phyloP scores from a whole-genome alignment of 805 yeast species.

The Candida awuae region DNA sequence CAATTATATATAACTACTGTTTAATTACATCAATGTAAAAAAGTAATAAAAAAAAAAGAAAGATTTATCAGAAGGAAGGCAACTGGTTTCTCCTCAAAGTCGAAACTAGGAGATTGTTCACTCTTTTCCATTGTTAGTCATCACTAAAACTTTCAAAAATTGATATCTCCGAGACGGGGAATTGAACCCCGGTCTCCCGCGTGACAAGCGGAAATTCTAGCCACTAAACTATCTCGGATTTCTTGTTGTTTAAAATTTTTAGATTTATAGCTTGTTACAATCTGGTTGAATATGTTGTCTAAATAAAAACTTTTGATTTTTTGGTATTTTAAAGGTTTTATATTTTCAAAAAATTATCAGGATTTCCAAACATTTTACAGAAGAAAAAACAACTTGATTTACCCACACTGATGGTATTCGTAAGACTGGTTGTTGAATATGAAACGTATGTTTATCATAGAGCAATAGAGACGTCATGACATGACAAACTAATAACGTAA shows the following conservation, averaged over 20 bases:
- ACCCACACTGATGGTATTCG: too few relatives aligned
- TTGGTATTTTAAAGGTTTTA: too few relatives aligned
- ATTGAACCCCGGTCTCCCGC: slow-evolving; percentile 38
- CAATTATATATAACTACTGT: background rate
- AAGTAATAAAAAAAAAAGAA: slow-evolving; percentile 4
- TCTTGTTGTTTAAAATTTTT: background rate
- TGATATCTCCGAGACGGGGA: slow-evolving; percentile 33
- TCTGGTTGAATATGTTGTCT: too few relatives aligned
- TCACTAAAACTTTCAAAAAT: slow-evolving; percentile 14
- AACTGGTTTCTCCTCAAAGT: slow-evolving; percentile 21
- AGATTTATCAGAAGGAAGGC: slow-evolving; percentile 17
- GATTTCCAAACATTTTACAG: too few relatives aligned
- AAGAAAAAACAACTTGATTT: too few relatives aligned
- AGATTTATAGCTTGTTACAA: too few relatives aligned
- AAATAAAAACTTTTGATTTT: too few relatives aligned
- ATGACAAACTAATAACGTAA: too few relatives aligned
- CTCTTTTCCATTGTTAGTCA: slow-evolving; percentile 19
- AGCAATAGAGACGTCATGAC: too few relatives aligned
- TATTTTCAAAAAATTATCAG: too few relatives aligned
- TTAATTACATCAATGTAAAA: background rate
- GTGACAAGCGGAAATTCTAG: slow-evolving; percentile 38
- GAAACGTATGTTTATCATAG: too few relatives aligned
- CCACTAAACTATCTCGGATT: slow-evolving; percentile 36
- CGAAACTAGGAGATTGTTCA: slow-evolving; percentile 23
- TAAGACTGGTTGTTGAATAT: too few relatives aligned